Percentiles rank a stretch among this genome's conserved stretches.
phyloP scores from a whole-genome alignment of 805 yeast species.

The Metschnikowia corniflorae region DNA sequence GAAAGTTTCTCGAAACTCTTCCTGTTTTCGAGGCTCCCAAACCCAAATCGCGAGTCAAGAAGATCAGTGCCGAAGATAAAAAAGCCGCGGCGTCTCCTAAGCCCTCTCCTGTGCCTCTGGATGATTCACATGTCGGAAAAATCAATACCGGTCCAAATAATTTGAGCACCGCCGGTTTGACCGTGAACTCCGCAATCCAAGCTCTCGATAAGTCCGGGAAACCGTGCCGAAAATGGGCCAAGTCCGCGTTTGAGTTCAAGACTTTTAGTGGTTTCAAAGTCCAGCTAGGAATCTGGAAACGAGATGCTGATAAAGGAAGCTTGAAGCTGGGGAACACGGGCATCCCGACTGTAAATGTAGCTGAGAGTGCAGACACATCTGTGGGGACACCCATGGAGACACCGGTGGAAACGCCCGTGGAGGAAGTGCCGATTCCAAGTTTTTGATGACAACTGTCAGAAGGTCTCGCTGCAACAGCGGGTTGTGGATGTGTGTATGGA shows the following conservation, averaged over 20 bases:
- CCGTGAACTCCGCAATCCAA: constrained; percentile 32
- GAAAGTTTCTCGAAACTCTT: constrained; percentile 28
- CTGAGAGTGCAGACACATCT: not conserved
- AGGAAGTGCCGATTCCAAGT: no score
- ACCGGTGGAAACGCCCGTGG: no score
- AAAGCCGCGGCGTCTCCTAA: constrained; percentile 17
- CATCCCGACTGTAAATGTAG: not conserved
- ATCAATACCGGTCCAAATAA: constrained; percentile 41
- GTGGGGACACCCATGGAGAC: no score
- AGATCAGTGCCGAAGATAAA: constrained; percentile 29
- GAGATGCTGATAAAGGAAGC: not conserved
- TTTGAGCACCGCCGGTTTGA: constrained; percentile 38
- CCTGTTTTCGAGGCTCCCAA: constrained; percentile 30
- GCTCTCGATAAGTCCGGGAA: constrained; percentile 35
- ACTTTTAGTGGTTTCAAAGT: constrained; percentile 43
- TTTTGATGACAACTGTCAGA: no score
- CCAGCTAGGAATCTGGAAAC: constrained; percentile 19
- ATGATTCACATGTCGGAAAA: constrained; percentile 18
- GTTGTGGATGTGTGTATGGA: no score
- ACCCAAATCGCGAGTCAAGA: constrained; percentile 31
- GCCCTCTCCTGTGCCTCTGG: constrained; percentile 25
- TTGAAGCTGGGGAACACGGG: not conserved
- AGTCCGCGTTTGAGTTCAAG: constrained; percentile 34
- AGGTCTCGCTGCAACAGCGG: no score
- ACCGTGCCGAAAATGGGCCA: constrained; percentile 33